Base-by-base conservation (phyloP, 129 eudicot species). In the Helianthus tuberosus region DNA sequence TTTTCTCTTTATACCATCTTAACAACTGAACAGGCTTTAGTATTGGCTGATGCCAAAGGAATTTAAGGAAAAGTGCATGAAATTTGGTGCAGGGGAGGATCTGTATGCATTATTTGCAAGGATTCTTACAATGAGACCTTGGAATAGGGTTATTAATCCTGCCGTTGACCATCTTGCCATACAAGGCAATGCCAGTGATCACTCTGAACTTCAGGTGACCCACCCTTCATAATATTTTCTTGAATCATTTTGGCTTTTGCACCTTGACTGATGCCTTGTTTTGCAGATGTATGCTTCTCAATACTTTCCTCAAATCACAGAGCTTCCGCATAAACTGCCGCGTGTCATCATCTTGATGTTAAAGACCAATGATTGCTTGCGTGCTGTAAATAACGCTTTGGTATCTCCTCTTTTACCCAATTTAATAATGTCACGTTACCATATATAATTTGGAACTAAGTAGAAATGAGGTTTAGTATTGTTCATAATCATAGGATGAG, bases 61-160 rank as follows among this genome's bases (percentile, higher is more conserved):
- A 94, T n/a, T 93, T 25, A 94, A 88, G 76, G 96, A 88, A 81
- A 80, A 88, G 71, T 77, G 96, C 73, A 77, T 64, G 38, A 94
- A 90, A 66, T 65, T 93, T 54, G 98, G 98, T 65, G 98, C 98
- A 57, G 98, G 97, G 17, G 96, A 93, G 50, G 97, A 93, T 71
- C 86, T 93, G 72, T 94, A 88, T 70, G 89, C 86, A 64, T 60
- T 90, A 11, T 94, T 94, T 88, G 98, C 98, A 10, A 97, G 96
- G 73, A 85, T 94, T 72, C 96, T 90, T 57, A 94, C 97, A 52
- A 90, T 90, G 98, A 86, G 89, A 74, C 97, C 98, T 35, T 94
- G 98, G 98, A 63, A 84, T 48, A 88, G 88, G 71, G 93, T 94
- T 20, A 79, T 94, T 43, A 93, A 94, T 68, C 88, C 88, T 12